Conservation (phyloP, 2,329 filamentous ascomycete genomes). For the Drechslerella dactyloides region DNA sequence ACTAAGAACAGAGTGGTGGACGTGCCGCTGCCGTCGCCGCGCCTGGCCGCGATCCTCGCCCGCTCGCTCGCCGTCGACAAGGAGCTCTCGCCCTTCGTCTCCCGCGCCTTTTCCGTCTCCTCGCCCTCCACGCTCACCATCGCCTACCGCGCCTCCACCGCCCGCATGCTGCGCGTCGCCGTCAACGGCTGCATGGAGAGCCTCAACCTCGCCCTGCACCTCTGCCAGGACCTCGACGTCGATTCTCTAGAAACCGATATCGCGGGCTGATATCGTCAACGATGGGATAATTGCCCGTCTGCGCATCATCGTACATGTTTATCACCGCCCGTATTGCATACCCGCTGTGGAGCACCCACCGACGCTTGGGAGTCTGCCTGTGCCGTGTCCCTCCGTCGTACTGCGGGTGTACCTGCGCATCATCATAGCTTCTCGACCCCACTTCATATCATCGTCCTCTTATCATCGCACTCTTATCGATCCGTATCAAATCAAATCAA, state of each 20-base stretch:
- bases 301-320: too few species aligned
- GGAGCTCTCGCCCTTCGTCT: conserved; percentile 84
- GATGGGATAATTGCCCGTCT: too few species aligned
- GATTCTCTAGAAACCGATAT: conserved; percentile 28
- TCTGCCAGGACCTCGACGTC: conserved; percentile 73
- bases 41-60: conserved; percentile 76
- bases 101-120: conserved; percentile 65
- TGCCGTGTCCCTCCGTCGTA: too few species aligned
- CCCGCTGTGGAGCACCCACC: too few species aligned
- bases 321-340: too few species aligned
- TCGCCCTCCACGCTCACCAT: conserved; percentile 62
- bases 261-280: neutral
- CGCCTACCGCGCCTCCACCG: conserved; percentile 84
- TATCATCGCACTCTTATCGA: too few species aligned
- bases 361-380: too few species aligned
- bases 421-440: too few species aligned
- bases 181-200: conserved; percentile 97
- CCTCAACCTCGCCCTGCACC: conserved; percentile 78
- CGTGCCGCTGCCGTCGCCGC: conserved; percentile 81
- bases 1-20: conserved; percentile 75
- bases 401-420: too few species aligned
- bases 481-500: too few species aligned
- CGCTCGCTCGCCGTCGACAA: conserved; percentile 74
- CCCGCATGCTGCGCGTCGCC: conserved; percentile 92
- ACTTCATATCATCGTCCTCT: too few species aligned